These are phyloP conservation scores for Viola odorata DNA, from an alignment of 345 rosid species.

Conservation along the genomic window DNA sequence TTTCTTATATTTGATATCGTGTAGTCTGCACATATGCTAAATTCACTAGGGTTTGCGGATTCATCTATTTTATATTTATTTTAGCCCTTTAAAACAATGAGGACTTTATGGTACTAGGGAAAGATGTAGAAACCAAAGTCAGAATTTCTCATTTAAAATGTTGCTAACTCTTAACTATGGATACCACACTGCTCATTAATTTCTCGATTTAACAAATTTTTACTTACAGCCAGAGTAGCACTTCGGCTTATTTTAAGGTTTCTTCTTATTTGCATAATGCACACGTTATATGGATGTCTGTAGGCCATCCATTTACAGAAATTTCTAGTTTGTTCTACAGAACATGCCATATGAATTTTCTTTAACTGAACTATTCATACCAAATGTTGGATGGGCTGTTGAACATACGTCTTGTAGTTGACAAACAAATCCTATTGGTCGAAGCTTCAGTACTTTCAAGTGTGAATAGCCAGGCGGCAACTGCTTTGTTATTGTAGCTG, in stretches of 20 bases:
- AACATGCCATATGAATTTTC: conserved; percentile 2
- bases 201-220: conserved; percentile 2
- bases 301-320: conserved; percentile 13
- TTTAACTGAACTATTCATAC: conserved; percentile 7
- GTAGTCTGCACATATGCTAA: background rate
- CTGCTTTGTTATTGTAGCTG: conserved; percentile 25
- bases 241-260: conserved; percentile 1
- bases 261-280: conserved; percentile 10
- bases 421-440: conserved; percentile 13
- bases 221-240: background rate
- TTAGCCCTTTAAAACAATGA: background rate
- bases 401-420: conserved; percentile 16
- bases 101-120: background rate
- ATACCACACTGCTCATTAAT: background rate
- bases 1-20: background rate
- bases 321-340: conserved; percentile 16
- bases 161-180: background rate
- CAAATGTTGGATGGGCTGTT: conserved; percentile 7
- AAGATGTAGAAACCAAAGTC: background rate
- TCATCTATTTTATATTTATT: no score
- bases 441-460: conserved; percentile 10
- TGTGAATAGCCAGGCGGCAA: conserved; percentile 1
- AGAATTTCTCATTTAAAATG: background rate
- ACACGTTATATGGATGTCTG: background rate
- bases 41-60: background rate